A percentile compares a stretch with the other conserved stretches of the same genome.
Evolutionary conservation across 73 alveolate species (phyloP).

Genomic region (Tetrahymena malaccensis): DNA sequence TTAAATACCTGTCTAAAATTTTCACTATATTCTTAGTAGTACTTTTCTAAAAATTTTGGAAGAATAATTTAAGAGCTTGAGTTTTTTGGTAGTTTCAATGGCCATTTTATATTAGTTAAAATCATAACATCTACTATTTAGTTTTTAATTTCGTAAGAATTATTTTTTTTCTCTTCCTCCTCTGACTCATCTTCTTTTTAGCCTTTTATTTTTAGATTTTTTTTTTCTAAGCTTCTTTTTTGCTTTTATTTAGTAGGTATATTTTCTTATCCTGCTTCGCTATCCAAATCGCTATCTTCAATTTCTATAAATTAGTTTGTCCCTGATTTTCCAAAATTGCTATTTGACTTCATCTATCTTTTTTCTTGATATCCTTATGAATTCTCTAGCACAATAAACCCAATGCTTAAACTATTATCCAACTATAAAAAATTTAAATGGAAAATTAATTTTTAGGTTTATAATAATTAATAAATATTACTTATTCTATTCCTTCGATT

Average conservation of each 20-base stretch:
- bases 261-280: too few species aligned
- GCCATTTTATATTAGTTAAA: neutral
- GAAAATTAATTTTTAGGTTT: too few species aligned
- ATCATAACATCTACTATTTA: neutral
- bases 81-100: neutral
- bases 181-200: neutral
- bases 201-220: neutral
- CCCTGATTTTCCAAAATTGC: neutral
- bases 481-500: too few species aligned
- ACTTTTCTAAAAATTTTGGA: neutral
- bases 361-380: too few species aligned
- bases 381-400: too few species aligned
- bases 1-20: neutral
- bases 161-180: neutral
- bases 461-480: too few species aligned
- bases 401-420: too few species aligned
- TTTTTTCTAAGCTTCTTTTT: too few species aligned
- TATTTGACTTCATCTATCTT: too few species aligned
- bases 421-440: too few species aligned
- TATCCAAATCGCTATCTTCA: neutral
- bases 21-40: neutral
- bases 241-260: neutral
- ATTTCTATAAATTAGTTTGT: neutral
- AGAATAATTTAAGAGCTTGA: neutral
- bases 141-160: neutral